Base-by-base conservation (phyloP, 176 grass and related monocot species). In the Cymbopogon citratus region DNA sequence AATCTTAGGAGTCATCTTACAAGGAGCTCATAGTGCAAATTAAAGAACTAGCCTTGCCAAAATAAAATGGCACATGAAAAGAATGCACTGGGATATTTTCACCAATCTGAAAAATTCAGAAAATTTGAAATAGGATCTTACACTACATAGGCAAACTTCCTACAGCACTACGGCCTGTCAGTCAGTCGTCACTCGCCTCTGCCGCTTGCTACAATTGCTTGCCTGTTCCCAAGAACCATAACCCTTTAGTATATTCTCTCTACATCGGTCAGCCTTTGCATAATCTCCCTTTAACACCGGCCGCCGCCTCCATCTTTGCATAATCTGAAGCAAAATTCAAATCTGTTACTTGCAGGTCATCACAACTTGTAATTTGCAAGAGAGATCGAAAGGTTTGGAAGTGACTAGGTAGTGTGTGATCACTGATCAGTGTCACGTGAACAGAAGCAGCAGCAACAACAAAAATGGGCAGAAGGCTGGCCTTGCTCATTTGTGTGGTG, bases 171-270 rank as follows among this genome's bases (percentile, higher is more conserved):
- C 46, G 5, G 18, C 6, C 52, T 57, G 52, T 57, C 52, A 57
- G 19, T 56, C 18, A n/a, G 52, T 56, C 61, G 51, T 54, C 62
- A 63, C 43, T 36, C 82, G 81, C 78, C 45, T 78, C 76, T 48
- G 18, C 52, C 52, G 15, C 39, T 1, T 9, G 29, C 39, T n/a
- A n/a, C n/a, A n/a, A 35, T 60, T 19, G 15, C 39, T 1, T 6
- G n/a, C 29, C 28, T 49, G 28, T 71, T 21, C 26, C 14, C 61
- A 61, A 48, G 68, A 45, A 25, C 11, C 41, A 10, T 5, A 45
- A 16, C 52, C 31, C 49, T 60, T 39, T 21, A 33, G 73, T 60
- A 76, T 76, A 61, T 41, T 16, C 52, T 56, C 19, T 76, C 63
- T 67, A 8, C 40, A 56, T 56, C 7, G 51, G 18, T 3, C 76